Evolutionary conservation across 768 basidiomycete species (phyloP).

Genomic region (Tulasnella sp.): DNA sequence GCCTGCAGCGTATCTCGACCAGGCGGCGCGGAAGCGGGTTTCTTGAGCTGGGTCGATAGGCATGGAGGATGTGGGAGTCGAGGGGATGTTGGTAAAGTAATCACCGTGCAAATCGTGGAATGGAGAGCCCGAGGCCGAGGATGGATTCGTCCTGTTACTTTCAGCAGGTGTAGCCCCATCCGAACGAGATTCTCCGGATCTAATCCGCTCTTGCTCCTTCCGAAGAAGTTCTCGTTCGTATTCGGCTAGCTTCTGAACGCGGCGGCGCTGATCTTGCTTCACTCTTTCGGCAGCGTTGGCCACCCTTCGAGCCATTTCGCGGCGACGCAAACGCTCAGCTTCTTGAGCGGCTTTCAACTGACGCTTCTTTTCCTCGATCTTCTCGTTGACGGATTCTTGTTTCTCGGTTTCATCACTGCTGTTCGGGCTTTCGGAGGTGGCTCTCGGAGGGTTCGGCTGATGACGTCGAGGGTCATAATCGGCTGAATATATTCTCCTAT

Average conservation of each 20-base stretch:
- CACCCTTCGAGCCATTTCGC: conserved; percentile 1
- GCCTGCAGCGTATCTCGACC: conserved; percentile 1
- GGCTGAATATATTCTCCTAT: background rate
- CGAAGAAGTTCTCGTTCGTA: background rate
- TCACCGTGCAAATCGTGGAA: background rate
- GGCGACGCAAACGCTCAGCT: background rate
- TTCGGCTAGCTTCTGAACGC: background rate
- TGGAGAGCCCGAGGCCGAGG: background rate
- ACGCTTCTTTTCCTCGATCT: conserved; percentile 9
- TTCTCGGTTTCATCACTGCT: background rate
- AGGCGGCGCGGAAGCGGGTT: background rate
- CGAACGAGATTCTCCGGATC: background rate
- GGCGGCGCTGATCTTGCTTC: background rate
- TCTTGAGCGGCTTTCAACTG: background rate
- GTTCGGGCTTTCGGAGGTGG: background rate
- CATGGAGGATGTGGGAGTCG: background rate
- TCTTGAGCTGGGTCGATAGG: background rate
- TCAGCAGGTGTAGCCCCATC: background rate
- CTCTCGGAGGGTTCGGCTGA: background rate
- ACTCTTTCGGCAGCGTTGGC: background rate
- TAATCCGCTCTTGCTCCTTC: conserved; percentile 2
- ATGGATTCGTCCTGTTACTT: background rate
- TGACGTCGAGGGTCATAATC: background rate
- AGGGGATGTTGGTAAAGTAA: background rate
- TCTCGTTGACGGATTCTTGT: background rate